phyloP scores from a whole-genome alignment of 179 eudicot species.

The Corrigiola litoralis region DNA sequence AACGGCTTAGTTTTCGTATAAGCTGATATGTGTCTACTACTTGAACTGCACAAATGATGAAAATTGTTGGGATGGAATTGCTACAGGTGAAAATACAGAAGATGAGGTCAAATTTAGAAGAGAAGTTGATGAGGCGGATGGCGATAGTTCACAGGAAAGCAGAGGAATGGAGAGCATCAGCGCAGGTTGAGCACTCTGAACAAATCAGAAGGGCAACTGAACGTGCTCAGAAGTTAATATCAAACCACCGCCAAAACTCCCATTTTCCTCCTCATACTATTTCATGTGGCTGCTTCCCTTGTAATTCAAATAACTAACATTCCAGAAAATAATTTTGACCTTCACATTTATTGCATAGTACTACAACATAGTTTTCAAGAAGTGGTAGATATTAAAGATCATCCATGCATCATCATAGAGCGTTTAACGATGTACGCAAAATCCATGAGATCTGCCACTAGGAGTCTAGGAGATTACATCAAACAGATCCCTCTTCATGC shows the following conservation, averaged over 20 bases:
- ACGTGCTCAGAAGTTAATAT: constrained; percentile 38
- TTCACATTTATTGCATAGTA: neutral
- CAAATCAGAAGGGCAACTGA: constrained; percentile 46
- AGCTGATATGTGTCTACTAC: too few relatives aligned
- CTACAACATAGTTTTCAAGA: too few relatives aligned
- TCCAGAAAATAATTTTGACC: neutral
- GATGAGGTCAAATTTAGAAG: constrained; percentile 81
- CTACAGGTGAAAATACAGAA: constrained; percentile 81
- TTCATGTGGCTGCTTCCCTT: constrained; percentile 75
- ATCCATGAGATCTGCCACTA: too few relatives aligned
- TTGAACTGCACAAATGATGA: too few relatives aligned
- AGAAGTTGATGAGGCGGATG: constrained; percentile 86
- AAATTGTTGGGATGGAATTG: neutral
- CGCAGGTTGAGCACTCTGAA: constrained; percentile 56
- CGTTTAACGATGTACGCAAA: too few relatives aligned
- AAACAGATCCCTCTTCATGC: too few relatives aligned
- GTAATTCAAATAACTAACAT: constrained; percentile 24
- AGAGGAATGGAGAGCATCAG: constrained; percentile 69
- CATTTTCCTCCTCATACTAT: constrained; percentile 30
- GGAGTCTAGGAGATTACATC: too few relatives aligned
- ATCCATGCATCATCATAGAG: too few relatives aligned
- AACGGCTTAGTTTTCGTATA: too few relatives aligned
- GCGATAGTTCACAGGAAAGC: constrained; percentile 64
- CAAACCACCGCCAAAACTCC: constrained; percentile 19
- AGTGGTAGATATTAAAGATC: too few relatives aligned